Evolutionary conservation across 768 basidiomycete species (phyloP).

Genomic region (Fibroporia radiculosa): DNA sequence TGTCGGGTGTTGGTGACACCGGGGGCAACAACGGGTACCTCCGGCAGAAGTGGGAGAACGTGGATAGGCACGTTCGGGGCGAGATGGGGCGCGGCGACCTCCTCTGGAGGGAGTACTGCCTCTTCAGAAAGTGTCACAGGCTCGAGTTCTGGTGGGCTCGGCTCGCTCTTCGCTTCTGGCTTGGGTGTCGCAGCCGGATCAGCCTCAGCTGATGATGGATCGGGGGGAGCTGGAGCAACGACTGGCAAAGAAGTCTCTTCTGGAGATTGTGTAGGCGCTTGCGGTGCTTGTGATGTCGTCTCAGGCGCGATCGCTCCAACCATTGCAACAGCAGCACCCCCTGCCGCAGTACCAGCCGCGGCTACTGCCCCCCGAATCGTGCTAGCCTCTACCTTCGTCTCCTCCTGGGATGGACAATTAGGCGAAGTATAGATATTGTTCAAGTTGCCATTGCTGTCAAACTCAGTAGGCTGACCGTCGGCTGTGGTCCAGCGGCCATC

Average conservation of each 20-base stretch:
- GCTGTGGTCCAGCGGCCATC: slow-evolving; percentile 60
- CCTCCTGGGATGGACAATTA: too few species aligned
- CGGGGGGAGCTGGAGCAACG: slow-evolving; percentile 3
- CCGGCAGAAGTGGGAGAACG: neutral
- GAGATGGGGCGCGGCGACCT: slow-evolving; percentile 7
- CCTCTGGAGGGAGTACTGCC: slow-evolving; percentile 4
- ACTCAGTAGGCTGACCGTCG: slow-evolving; percentile 49
- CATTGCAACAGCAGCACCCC: slow-evolving; percentile 17
- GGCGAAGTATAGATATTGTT: slow-evolving; percentile 72
- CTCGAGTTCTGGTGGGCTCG: neutral
- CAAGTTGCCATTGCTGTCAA: slow-evolving; percentile 53
- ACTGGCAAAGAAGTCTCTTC: slow-evolving; percentile 9
- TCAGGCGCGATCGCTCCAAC: slow-evolving; percentile 19
- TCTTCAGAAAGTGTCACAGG: slow-evolving; percentile 3
- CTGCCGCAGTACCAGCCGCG: too few species aligned
- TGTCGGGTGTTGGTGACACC: neutral
- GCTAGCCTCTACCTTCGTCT: too few species aligned
- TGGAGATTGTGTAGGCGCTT: slow-evolving; percentile 4
- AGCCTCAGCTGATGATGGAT: neutral
- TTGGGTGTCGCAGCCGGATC: neutral
- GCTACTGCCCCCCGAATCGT: too few species aligned
- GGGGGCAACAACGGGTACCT: neutral
- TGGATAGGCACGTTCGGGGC: slow-evolving; percentile 2
- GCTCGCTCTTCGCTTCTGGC: neutral
- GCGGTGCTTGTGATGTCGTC: slow-evolving; percentile 8